These are phyloP conservation scores for Thalassiosira profunda DNA, from an alignment of 108 stramenopile species.

Conservation along the genomic window DNA sequence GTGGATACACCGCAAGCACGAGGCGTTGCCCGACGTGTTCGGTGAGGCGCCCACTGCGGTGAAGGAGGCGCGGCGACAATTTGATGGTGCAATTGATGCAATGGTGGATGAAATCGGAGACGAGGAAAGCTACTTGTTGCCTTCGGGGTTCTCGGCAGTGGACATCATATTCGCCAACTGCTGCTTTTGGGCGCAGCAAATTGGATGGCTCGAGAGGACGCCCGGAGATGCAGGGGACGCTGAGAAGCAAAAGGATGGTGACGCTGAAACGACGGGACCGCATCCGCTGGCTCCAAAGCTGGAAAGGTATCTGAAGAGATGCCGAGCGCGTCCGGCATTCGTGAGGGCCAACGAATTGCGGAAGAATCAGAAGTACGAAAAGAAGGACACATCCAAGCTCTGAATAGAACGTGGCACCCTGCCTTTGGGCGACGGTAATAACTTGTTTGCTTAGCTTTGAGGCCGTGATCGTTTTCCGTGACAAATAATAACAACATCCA, in stretches of 20 bases:
- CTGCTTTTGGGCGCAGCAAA: slow-evolving; percentile 70
- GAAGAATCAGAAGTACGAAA: slow-evolving; percentile 16
- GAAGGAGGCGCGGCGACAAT: slow-evolving; percentile 64
- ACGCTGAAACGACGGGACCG: not conserved
- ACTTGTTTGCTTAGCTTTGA: no score
- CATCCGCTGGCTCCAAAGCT: slow-evolving; percentile 10
- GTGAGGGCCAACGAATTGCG: slow-evolving; percentile 29
- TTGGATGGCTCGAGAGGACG: slow-evolving; percentile 67
- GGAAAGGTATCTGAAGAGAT: slow-evolving; percentile 43
- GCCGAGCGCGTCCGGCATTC: slow-evolving; percentile 54
- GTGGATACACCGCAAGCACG: slow-evolving; percentile 85
- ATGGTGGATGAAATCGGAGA: slow-evolving; percentile 46
- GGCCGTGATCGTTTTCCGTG: no score
- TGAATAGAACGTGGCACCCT: no score
- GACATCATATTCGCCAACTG: slow-evolving; percentile 82
- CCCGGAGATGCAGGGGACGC: not conserved
- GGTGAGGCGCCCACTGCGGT: slow-evolving; percentile 69
- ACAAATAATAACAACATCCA: no score
- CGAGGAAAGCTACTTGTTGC: slow-evolving; percentile 51
- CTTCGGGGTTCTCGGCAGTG: slow-evolving; percentile 64
- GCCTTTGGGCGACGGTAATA: no score
- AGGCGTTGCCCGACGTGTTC: slow-evolving; percentile 54
- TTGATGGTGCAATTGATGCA: slow-evolving; percentile 32
- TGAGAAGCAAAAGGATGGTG: not conserved
- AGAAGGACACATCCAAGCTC: slow-evolving; percentile 16